These are phyloP conservation scores for Gymnopus androsaceus DNA, from an alignment of 1,284 basidiomycete genomes.

Conservation along the genomic window DNA sequence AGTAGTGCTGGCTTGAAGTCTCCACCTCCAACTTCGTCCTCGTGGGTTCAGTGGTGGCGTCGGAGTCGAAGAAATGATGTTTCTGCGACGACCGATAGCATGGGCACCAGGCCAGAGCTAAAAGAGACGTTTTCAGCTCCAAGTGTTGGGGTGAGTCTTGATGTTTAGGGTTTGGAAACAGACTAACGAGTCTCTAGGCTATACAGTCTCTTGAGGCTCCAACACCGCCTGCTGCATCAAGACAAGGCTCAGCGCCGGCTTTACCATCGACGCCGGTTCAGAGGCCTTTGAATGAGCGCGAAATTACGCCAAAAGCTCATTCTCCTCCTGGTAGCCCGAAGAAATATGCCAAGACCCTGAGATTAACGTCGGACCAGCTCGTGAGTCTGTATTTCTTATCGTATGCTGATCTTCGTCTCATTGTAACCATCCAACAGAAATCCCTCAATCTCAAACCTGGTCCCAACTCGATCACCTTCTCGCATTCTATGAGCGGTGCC, in stretches of 20 bases:
- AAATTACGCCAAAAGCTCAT: constrained; percentile 18
- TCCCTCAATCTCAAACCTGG: constrained; percentile 85
- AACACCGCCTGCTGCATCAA: not conserved
- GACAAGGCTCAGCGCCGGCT: constrained; percentile 37
- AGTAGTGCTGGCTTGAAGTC: constrained; percentile 33
- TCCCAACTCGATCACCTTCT: constrained; percentile 92
- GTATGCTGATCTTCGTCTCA: not conserved
- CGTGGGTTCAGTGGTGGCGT: constrained; percentile 80
- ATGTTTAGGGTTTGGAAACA: not conserved
- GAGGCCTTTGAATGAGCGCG: constrained; percentile 21
- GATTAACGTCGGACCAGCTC: constrained; percentile 48
- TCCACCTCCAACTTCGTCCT: constrained; percentile 58
- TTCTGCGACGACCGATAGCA: not conserved
- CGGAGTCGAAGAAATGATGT: constrained; percentile 45
- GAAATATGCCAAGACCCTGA: constrained; percentile 90
- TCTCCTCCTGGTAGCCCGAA: constrained; percentile 10
- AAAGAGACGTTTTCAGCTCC: constrained; percentile 32
- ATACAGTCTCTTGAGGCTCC: not conserved
- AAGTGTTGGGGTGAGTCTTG: constrained; percentile 1
- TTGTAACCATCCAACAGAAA: constrained; percentile 56
- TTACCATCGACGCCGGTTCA: constrained; percentile 39
- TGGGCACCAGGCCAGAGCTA: constrained; percentile 33
- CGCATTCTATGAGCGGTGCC: constrained; percentile 86
- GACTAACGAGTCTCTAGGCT: not conserved
- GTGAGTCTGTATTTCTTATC: constrained; percentile 11